Base-by-base conservation (phyloP, 495 filamentous ascomycete genomes). In the Diplogelasinospora grovesii region DNA sequence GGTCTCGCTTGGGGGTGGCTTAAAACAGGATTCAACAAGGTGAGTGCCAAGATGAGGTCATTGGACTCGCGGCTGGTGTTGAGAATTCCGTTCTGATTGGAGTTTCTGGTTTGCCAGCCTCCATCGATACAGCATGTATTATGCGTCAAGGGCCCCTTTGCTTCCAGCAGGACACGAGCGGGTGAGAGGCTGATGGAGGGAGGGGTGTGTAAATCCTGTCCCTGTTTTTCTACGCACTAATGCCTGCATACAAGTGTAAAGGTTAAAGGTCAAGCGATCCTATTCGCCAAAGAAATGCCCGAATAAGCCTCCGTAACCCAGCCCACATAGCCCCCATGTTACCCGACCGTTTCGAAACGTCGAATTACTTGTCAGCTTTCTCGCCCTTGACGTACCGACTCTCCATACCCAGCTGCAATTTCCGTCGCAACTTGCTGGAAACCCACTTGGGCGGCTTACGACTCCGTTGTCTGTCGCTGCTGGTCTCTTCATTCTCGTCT, bases 351-450 rank as follows among this genome's bases (percentile, higher is more conserved):
- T n/a, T n/a, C n/a, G n/a, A n/a, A n/a, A n/a, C 7, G 29, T 8
- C 36, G 25, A 28, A 24, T 11, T n/a, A n/a, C n/a, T n/a, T n/a
- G n/a, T n/a, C n/a, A n/a, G 20, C 41, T 32, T 47, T 46, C 24
- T 46, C 37, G 15, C 47, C 55, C 39, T 61, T 63, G 41, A 66
- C 54, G 45, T 60, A 66, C 14, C 51, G 52, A 41, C 62, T 66
- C 25, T 66, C 58, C 60, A 66, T 62, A 11, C 62, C 62, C 41
- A 64, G 36, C 48, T 60, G 45, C 50, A 57, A 33, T 40, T 38
- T 46, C 8, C 60, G 44, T 18, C 43, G 47, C 31, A 66, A 45
- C 52, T 35, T 52, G 36, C 64, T 34, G 10, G 60, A 53, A 5
- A 54, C 43, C 49, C 58, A 54, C 43, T 48, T 52, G 19, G 29